Base-by-base conservation (phyloP, 495 filamentous ascomycete genomes). In the Penicillium paradoxum region DNA sequence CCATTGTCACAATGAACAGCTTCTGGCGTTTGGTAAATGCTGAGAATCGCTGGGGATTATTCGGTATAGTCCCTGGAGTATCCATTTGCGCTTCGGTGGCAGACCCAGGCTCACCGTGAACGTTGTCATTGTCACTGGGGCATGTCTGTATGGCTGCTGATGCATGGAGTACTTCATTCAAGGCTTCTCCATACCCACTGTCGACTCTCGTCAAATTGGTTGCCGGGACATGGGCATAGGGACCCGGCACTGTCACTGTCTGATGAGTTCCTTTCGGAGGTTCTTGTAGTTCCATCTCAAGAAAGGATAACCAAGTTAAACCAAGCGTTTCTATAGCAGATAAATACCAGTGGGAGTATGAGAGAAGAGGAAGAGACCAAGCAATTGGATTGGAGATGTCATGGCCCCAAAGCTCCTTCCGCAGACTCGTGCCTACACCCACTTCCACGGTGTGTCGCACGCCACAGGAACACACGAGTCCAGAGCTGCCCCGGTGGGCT, bases 1-100 rank as follows among this genome's bases (percentile, higher is more conserved):
- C 77, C 76, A 90, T 83, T 49, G 71, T 63, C 7, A 87, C 71
- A 45, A 88, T 81, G 67, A 81, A 83, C 46, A 69, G 57, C 67
- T 79, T 85, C 55, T 82, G 72, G 6, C 60, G 17, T n/a, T 63
- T 71, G 19, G 72, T 79, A 63, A 89, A 88, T 53, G 76, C 74
- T 24, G 74, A 81, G 64, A 83, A 49, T 9, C 11, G 9, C 21
- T 48, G 29, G 5, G 39, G 17, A 13, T 45, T n/a, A 11, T 32
- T 15, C 1, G 36, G 15, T 19, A 25, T 17, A 24, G 44, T 21
- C 13, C 45, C 43, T 37, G 44, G 34, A 6, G 47, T 14, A 30
- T 47, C 30, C 33, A 15, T 19, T n/a, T 54, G 56, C 13, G 48
- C 44, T 30, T 17, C 24, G 14, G 5, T 10, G 27, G 24, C 22